Percentiles rank a stretch among this genome's conserved stretches.
Evolutionary conservation across 495 filamentous ascomycete genomes (phyloP).

Genomic region (Penicillium salamii): DNA sequence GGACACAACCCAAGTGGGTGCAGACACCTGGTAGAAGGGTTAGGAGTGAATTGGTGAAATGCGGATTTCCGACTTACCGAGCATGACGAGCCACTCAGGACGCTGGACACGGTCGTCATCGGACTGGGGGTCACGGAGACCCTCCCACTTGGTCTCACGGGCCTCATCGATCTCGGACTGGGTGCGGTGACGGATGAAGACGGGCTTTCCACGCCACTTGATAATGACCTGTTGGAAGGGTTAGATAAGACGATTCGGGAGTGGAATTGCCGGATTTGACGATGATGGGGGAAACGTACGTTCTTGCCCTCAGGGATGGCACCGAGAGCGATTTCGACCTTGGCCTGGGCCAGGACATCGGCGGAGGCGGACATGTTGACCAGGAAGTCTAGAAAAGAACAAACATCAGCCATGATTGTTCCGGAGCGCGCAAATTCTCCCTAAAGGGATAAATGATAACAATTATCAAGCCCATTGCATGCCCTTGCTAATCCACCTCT

Average conservation of each 20-base stretch:
- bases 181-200: conserved; percentile 99
- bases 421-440: conserved; percentile 16
- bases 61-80: conserved; percentile 59
- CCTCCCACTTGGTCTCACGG: conserved; percentile 69
- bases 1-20: conserved; percentile 98
- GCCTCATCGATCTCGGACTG: conserved; percentile 81
- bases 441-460: no score
- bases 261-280: not conserved
- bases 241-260: conserved; percentile 9
- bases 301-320: conserved; percentile 99
- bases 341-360: conserved; percentile 97
- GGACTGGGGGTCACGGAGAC: conserved; percentile 84
- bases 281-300: conserved; percentile 51
- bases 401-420: conserved; percentile 13
- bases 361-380: conserved; percentile 99
- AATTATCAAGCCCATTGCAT: not conserved
- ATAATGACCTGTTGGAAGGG: conserved; percentile 74
- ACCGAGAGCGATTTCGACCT: conserved; percentile 93
- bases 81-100: conserved; percentile 98
- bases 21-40: conserved; percentile 69
- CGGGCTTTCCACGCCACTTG: conserved; percentile 99
- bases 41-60: conserved; percentile 2
- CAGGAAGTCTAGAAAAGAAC: conserved; percentile 75
- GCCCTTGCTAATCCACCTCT: conserved; percentile 1
- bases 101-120: conserved; percentile 94